Evolutionary conservation across 2,329 filamentous ascomycete genomes (phyloP).

Genomic region (Penicillium polonicum): DNA sequence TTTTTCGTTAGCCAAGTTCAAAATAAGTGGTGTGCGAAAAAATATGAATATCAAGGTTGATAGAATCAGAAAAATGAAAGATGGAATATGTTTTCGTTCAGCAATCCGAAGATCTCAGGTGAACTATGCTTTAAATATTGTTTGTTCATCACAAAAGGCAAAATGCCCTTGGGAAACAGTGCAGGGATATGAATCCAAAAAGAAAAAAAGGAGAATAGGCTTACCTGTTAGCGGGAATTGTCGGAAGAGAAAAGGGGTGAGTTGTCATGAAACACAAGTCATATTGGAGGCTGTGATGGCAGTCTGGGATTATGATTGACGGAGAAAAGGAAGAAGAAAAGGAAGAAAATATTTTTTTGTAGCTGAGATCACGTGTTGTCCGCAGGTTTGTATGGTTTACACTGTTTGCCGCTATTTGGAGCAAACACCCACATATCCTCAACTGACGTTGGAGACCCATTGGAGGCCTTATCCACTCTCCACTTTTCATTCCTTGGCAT

Average conservation of each 20-base stretch:
- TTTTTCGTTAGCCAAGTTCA: conserved; percentile 16
- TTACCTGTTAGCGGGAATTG: conserved; percentile 21
- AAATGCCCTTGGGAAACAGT: conserved; percentile 4
- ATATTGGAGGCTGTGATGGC: background rate
- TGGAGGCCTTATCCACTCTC: background rate
- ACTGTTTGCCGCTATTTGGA: background rate
- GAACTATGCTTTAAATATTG: conserved; percentile 43
- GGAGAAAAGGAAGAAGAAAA: conserved; percentile 9
- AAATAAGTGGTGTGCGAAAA: conserved; percentile 4
- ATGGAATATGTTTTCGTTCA: conserved; percentile 45
- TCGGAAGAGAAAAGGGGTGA: conserved; percentile 2
- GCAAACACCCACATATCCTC: background rate
- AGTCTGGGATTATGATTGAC: conserved; percentile 3
- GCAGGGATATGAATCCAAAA: too few species aligned
- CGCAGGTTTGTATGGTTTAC: conserved; percentile 8
- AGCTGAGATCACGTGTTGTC: conserved; percentile 10
- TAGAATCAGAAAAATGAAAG: conserved; percentile 39
- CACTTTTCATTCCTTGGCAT: conserved; percentile 1
- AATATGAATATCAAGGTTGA: conserved; percentile 9
- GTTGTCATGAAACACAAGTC: conserved; percentile 8
- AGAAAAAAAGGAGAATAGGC: background rate
- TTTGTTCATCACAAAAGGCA: conserved; percentile 37
- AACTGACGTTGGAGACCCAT: background rate
- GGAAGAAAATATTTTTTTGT: conserved; percentile 9
- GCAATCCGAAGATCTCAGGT: conserved; percentile 42